phyloP scores from a whole-genome alignment of 352 stramenopile genomes.

The Hyaloperonospora brassicae region DNA sequence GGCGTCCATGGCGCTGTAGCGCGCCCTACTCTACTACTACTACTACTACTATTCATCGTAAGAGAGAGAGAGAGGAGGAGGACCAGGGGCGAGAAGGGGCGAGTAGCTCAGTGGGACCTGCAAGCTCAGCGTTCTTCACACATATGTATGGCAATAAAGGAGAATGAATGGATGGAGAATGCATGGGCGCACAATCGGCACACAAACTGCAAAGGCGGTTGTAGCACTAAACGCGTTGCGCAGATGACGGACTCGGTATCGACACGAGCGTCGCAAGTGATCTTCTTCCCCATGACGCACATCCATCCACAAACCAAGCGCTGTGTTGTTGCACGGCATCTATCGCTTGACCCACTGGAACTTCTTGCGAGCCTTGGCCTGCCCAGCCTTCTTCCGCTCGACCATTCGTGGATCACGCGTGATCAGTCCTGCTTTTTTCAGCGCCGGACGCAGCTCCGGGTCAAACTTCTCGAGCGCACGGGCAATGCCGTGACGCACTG shows the following conservation, averaged over 20 bases:
- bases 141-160: constrained; percentile 32
- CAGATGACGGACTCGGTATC: too few species aligned
- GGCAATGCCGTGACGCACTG: constrained; percentile 89
- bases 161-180: constrained; percentile 5
- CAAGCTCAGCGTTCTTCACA: neutral
- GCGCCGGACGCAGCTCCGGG: constrained; percentile 80
- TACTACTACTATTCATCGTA: constrained; percentile 1
- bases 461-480: constrained; percentile 92
- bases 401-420: constrained; percentile 93
- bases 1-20: constrained; percentile 77
- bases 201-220: too few species aligned
- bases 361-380: constrained; percentile 94
- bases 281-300: constrained; percentile 2
- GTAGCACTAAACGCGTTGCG: too few species aligned
- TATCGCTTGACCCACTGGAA: constrained; percentile 98
- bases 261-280: neutral
- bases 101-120: neutral
- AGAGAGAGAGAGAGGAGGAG: constrained; percentile 4
- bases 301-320: constrained; percentile 11
- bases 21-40: constrained; percentile 1
- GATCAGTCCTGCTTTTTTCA: constrained; percentile 91
- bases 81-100: neutral
- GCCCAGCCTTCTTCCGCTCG: constrained; percentile 94
- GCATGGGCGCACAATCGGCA: too few species aligned
- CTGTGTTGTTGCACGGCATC: constrained; percentile 13